Base-by-base conservation (phyloP, 495 filamentous ascomycete genomes). In the Astrothelium subdiscretum region DNA sequence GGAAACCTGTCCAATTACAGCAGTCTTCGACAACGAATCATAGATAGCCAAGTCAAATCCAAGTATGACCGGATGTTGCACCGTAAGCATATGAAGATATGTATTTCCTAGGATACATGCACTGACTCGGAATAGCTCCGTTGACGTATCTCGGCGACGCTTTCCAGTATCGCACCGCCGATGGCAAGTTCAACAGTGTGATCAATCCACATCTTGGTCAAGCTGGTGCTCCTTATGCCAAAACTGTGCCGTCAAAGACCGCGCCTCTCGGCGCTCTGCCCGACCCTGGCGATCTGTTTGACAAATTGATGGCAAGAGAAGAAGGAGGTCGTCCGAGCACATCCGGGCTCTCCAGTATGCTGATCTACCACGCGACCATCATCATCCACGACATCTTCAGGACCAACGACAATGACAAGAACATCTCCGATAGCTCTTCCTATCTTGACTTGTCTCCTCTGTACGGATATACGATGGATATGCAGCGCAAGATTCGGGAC, bases 111-210 rank as follows among this genome's bases (percentile, higher is more conserved):
- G 48, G 48, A 54, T 26, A 54, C 48, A 10, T 54, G 24, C 48
- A 20, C 48, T 54, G 48, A 54, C 48, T 54, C 48, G 48, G 24
- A 54, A 54, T 24, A 54, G 48, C 48, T 54, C 48, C 48, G 48
- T 54, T 54, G 48, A 54, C 48, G 44, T 88, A 81, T 66, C 75
- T 89, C 67, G 87, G 87, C 22, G 80, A 86, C 60, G 79, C 86
- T 48, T 85, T 79, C 66, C 70, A 77, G 60, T 91, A 89, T 67
- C 80, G 87, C n/a, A 79, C 78, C 54, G 85, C 86, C 1, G 87
- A 91, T 75, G 87, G 87, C n/a, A 88, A 83, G 0, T 80, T 83
- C 67, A 84, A 85, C 59, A 84, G 83, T 67, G 78, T 81, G 57
- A 78, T 79, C 40, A 76, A 78, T 59, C 81, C 81, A 5, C 78